Conservation (phyloP, 2,329 filamentous ascomycete species). For the Magnaporthiopsis poae region DNA sequence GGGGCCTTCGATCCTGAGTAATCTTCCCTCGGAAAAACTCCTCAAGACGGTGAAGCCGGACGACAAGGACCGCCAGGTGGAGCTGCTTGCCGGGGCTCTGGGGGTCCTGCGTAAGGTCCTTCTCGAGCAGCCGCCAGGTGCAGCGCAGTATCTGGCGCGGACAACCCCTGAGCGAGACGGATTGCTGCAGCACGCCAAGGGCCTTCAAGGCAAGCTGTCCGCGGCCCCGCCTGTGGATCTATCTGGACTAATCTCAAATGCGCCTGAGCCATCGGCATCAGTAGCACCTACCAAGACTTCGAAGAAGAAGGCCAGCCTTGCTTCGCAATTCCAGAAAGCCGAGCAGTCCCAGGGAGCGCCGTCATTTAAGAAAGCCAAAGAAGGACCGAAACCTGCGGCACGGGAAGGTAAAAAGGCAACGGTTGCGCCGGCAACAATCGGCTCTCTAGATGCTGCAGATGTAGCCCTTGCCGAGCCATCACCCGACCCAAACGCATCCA, state of each 20-base stretch:
- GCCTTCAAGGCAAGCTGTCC: no score
- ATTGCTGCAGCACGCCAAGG: background rate
- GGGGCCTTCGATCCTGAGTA: background rate
- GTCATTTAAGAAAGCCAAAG: background rate
- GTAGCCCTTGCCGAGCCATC: no score
- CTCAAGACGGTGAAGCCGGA: background rate
- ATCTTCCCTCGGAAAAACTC: background rate
- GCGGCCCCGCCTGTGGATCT: no score
- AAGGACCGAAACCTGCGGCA: background rate
- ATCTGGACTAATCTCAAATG: background rate
- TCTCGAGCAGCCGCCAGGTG: background rate
- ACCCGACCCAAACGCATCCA: background rate
- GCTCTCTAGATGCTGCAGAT: background rate
- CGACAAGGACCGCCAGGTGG: background rate
- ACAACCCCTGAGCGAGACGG: background rate
- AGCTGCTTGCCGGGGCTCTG: slow-evolving; percentile 7
- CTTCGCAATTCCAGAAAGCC: background rate
- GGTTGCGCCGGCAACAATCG: background rate
- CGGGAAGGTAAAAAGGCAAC: background rate
- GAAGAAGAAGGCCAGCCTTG: background rate
- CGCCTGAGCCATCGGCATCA: background rate
- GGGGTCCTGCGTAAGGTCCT: slow-evolving; percentile 3
- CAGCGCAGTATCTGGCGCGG: background rate
- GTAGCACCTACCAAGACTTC: background rate
- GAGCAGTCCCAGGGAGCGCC: background rate